Conservation (phyloP, 371 early-diverging fungal genomes). For the Zopfochytrium polystomum region DNA sequence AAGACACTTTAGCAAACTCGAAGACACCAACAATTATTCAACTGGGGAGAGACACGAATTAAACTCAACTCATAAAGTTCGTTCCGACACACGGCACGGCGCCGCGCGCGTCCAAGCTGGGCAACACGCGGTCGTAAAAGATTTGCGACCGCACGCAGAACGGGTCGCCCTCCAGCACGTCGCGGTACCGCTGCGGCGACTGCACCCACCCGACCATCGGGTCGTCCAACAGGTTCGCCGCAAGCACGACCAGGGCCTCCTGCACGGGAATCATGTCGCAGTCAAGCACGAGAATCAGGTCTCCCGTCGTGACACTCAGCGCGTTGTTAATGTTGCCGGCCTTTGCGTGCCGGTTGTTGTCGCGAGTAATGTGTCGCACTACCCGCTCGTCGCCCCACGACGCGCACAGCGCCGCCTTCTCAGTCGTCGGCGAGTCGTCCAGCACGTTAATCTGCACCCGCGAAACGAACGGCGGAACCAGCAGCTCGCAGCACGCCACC, state of each 20-base stretch:
- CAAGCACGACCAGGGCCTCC: neutral
- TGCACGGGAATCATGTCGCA: constrained; percentile 22
- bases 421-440: neutral
- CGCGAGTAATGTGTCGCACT: neutral
- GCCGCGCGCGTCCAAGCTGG: neutral
- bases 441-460: constrained; percentile 1
- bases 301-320: constrained; percentile 16
- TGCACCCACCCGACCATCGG: constrained; percentile 1
- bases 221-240: neutral
- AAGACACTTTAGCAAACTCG: too few species aligned
- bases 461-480: neutral
- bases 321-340: constrained; percentile 36
- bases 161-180: neutral
- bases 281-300: constrained; percentile 23
- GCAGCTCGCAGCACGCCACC: neutral
- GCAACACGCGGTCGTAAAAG: constrained; percentile 1
- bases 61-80: too few species aligned
- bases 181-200: constrained; percentile 2
- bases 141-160: neutral
- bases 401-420: neutral
- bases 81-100: too few species aligned
- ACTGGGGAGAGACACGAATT: too few species aligned
- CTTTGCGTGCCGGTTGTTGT: constrained; percentile 24
- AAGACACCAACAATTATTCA: too few species aligned
- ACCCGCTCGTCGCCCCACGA: too few species aligned